Evolutionary conservation across 805 yeast species (phyloP).

Genomic region (Priceomyces carsonii): DNA sequence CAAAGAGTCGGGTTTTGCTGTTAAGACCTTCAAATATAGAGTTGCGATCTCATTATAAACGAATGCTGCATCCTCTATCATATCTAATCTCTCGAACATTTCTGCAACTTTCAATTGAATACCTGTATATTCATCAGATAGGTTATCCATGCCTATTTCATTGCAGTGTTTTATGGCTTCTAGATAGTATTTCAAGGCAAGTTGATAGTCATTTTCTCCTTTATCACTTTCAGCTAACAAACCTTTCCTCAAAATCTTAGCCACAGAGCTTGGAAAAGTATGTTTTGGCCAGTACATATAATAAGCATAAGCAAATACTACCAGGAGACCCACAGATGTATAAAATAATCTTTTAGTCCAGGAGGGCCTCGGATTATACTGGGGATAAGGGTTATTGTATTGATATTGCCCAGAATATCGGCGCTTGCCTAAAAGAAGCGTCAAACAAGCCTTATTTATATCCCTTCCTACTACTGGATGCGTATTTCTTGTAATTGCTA

Average conservation of each 20-base stretch:
- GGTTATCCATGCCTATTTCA: slow-evolving; percentile 51
- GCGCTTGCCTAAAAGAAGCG: too few relatives aligned
- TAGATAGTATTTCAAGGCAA: slow-evolving; percentile 71
- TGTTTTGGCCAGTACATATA: slow-evolving; percentile 65
- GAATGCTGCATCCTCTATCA: slow-evolving; percentile 62
- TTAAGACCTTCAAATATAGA: slow-evolving; percentile 54
- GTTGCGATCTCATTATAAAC: slow-evolving; percentile 68
- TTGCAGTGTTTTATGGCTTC: slow-evolving; percentile 71
- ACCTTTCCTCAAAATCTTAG: slow-evolving; percentile 69
- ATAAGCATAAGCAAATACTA: slow-evolving; percentile 28
- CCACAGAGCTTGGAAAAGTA: slow-evolving; percentile 69
- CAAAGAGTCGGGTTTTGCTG: slow-evolving; percentile 30
- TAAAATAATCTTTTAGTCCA: slow-evolving; percentile 13
- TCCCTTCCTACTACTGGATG: too few relatives aligned
- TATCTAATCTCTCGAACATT: slow-evolving; percentile 72
- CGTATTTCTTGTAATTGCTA: too few relatives aligned
- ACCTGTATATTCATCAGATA: slow-evolving; percentile 85
- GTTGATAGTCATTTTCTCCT: slow-evolving; percentile 58
- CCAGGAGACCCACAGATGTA: slow-evolving; percentile 12
- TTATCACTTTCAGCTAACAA: slow-evolving; percentile 81
- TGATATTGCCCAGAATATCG: slow-evolving; percentile 8
- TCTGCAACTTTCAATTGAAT: slow-evolving; percentile 85
- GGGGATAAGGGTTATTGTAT: slow-evolving; percentile 13
- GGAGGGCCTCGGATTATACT: slow-evolving; percentile 11
- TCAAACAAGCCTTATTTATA: too few relatives aligned